Base-by-base conservation (phyloP, 1,284 basidiomycete species). In the Apiotrichum gamsii region DNA sequence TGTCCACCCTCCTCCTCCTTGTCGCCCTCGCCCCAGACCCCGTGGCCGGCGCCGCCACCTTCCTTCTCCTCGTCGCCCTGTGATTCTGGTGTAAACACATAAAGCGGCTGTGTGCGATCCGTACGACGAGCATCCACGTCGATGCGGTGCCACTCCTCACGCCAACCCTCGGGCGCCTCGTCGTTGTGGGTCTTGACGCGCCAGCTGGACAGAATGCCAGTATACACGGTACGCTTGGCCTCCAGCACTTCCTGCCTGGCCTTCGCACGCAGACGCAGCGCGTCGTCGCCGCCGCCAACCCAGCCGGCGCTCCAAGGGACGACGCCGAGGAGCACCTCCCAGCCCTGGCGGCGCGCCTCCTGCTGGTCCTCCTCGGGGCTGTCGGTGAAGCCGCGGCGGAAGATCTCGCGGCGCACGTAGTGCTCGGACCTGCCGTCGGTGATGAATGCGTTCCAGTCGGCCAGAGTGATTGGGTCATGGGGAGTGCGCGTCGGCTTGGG, bases 271-370 rank as follows among this genome's bases (percentile, higher is more conserved):
- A 54, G 40, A 31, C 52, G 53, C 1, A 60, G 61, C 1, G 51
- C 46, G 18, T 58, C 59, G 18, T 40, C 35, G 14, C 57, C 60
- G 6, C 51, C 58, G 4, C 60, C 60, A 8, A 65, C 25, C 6
- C 60, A 62, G 6, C 81, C 82, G 0, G 74, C 76, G 46, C 84
- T 77, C 89, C 91, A 96, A 10, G 82, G 80, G 29, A 85, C 76
- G 1, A 93, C 86, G 19, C 85, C 87, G 13, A 98, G 76, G 25
- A 98, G 68, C 64, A 90, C 90, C 1, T 90, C 90, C 95, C 95
- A 99, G 0, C 90, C 79, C 54, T 87, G 80, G 24, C 63, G 54
- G 19, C 74, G 70, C 16, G 76, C 76, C 64, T 87, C 88, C 84
- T 85, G 90, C 10, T 76, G 77, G 19, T 76, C 69, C 80, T 86